phyloP scores from a whole-genome alignment of 331 rosid species.

The Erythrophleum ivorense region DNA sequence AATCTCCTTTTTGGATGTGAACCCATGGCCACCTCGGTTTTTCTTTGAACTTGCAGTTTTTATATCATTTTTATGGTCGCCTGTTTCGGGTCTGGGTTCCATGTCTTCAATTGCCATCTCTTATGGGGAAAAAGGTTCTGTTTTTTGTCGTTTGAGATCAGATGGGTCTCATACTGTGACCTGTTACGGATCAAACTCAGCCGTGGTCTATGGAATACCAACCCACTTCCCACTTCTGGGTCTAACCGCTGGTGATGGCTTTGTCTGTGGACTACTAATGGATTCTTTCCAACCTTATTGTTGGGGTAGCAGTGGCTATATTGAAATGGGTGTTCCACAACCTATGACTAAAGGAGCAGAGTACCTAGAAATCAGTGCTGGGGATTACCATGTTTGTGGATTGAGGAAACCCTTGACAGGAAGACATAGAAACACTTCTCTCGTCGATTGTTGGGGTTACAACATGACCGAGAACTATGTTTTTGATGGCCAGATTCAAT shows the following conservation, averaged over 20 bases:
- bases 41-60: conserved; percentile 51
- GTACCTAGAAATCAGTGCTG: conserved; percentile 89
- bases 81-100: conserved; percentile 80
- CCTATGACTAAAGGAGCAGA: conserved; percentile 72
- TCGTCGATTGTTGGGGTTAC: conserved; percentile 95
- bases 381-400: conserved; percentile 91
- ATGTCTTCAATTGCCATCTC: conserved; percentile 90
- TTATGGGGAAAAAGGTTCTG: conserved; percentile 87
- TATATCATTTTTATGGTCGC: conserved; percentile 53
- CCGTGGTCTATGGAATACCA: conserved; percentile 78
- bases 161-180: conserved; percentile 90
- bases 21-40: conserved; percentile 43
- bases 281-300: conserved; percentile 85
- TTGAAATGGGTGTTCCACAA: conserved; percentile 90
- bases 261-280: conserved; percentile 87
- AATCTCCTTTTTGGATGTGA: conserved; percentile 47
- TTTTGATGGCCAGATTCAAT: conserved; percentile 77
- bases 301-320: conserved; percentile 82
- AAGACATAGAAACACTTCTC: conserved; percentile 61
- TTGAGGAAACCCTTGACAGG: conserved; percentile 78
- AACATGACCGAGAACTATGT: conserved; percentile 81
- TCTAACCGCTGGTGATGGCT: conserved; percentile 86
- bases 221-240: conserved; percentile 68
- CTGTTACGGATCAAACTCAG: conserved; percentile 83
- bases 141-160: conserved; percentile 74